phyloP scores from a whole-genome alignment of 768 basidiomycete genomes.

The Boletus subcaerulescens region DNA sequence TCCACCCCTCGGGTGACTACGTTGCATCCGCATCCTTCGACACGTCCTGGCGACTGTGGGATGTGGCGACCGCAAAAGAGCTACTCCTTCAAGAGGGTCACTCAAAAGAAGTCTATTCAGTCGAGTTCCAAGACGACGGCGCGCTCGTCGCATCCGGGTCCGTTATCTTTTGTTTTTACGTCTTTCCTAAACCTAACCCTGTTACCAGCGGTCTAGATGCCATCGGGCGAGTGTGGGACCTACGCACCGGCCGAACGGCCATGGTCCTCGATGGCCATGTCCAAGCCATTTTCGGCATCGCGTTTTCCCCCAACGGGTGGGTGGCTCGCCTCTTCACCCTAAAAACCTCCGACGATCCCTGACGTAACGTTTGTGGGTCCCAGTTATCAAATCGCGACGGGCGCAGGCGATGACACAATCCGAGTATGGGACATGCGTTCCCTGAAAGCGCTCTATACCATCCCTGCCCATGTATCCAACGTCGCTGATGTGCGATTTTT shows the following conservation, averaged over 20 bases:
- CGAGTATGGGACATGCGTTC: constrained; percentile 98
- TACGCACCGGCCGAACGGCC: constrained; percentile 90
- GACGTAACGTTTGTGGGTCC: constrained; percentile 9
- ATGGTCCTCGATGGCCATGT: constrained; percentile 99
- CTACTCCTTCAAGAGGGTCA: constrained; percentile 93
- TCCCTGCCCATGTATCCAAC: constrained; percentile 93
- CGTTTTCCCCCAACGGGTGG: constrained; percentile 95
- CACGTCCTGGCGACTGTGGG: constrained; percentile 97
- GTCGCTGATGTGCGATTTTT: constrained; percentile 96
- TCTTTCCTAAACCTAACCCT: neutral
- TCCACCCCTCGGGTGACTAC: constrained; percentile 94
- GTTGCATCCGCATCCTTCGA: constrained; percentile 95
- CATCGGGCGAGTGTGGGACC: constrained; percentile 96
- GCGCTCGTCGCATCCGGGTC: constrained; percentile 92
- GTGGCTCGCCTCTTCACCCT: constrained; percentile 23
- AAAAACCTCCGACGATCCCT: constrained; percentile 1
- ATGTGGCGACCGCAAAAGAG: constrained; percentile 77
- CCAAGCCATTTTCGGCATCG: constrained; percentile 85
- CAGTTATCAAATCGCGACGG: constrained; percentile 97
- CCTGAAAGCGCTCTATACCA: constrained; percentile 89
- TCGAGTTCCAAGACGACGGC: constrained; percentile 97
- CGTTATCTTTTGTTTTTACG: constrained; percentile 21
- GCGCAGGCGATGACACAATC: constrained; percentile 95
- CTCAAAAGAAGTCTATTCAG: constrained; percentile 91
- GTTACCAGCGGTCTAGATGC: constrained; percentile 83